A percentile compares a stretch with the other conserved stretches of the same genome.
phyloP scores from a whole-genome alignment of 2,329 filamentous ascomycete genomes.

The Microcera coccophila region DNA sequence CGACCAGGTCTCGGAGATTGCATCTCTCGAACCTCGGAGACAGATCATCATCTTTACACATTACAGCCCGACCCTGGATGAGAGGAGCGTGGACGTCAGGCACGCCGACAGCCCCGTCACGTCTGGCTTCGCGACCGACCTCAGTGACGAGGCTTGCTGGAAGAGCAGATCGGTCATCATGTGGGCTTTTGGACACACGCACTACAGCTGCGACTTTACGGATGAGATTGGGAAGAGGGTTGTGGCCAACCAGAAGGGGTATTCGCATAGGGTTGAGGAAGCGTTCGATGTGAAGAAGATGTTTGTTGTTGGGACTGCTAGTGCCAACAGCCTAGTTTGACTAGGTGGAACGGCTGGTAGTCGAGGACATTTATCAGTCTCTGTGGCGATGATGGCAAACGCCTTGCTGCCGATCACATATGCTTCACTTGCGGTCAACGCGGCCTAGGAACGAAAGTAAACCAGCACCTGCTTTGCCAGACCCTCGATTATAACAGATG shows the following conservation, averaged over 20 bases:
- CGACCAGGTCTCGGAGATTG: conserved; percentile 22
- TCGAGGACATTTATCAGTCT: too few relatives aligned
- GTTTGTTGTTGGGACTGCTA: too few relatives aligned
- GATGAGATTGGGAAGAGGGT: conserved; percentile 29
- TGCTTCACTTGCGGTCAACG: too few relatives aligned
- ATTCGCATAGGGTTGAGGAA: conserved; percentile 11
- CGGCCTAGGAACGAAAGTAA: too few relatives aligned
- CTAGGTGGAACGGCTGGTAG: too few relatives aligned
- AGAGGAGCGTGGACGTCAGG: conserved; percentile 31
- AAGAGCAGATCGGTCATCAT: conserved; percentile 32
- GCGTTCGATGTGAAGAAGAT: too few relatives aligned
- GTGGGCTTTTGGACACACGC: conserved; percentile 50
- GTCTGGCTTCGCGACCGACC: conserved; percentile 39
- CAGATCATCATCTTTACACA: conserved; percentile 41
- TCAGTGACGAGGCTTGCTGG: conserved; percentile 36
- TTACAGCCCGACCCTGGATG: conserved; percentile 37
- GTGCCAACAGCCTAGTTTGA: too few relatives aligned
- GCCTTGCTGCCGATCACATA: too few relatives aligned
- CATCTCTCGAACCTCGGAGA: conserved; percentile 22
- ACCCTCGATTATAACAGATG: too few relatives aligned
- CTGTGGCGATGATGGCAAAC: too few relatives aligned
- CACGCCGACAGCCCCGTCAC: conserved; percentile 28
- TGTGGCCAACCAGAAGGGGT: conserved; percentile 39
- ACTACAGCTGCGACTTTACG: conserved; percentile 42
- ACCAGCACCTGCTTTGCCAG: too few relatives aligned